A percentile compares a stretch with the other conserved stretches of the same genome.
These are phyloP conservation scores for Starmerella potacharoeniae DNA, from an alignment of 805 yeast species.

Conservation along the genomic window DNA sequence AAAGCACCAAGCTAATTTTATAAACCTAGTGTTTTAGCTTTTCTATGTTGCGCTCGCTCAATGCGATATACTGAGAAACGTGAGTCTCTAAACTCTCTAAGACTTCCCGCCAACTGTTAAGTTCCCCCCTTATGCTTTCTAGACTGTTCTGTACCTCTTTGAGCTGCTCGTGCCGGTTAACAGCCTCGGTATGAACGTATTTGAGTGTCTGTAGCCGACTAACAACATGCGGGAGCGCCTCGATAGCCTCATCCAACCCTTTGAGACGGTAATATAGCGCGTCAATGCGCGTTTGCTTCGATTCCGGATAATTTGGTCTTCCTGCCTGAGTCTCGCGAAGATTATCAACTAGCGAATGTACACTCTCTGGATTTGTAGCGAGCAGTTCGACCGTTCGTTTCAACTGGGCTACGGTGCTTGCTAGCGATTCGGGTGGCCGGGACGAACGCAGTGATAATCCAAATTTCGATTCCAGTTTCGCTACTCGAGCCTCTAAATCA, in stretches of 20 bases:
- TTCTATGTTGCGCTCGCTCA: constrained; percentile 1
- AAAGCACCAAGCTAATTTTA: too few species aligned
- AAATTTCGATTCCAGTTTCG: constrained; percentile 1
- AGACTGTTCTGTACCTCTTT: neutral
- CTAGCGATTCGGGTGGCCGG: neutral
- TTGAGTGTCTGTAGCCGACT: constrained; percentile 12
- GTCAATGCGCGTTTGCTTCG: neutral
- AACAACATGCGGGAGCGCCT: constrained; percentile 4
- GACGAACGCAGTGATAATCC: constrained; percentile 4
- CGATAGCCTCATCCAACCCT: constrained; percentile 1
- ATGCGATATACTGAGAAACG: neutral
- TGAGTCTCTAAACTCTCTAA: neutral
- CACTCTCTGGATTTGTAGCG: neutral
- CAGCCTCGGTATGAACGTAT: constrained; percentile 5
- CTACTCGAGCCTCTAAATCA: constrained; percentile 6
- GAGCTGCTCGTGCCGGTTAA: neutral
- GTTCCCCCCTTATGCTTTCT: neutral
- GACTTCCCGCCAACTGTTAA: constrained; percentile 5
- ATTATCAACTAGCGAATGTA: neutral
- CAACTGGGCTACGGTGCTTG: neutral
- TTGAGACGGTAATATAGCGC: constrained; percentile 4
- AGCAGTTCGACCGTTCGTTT: neutral
- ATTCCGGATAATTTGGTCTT: neutral
- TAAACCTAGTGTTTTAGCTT: neutral
- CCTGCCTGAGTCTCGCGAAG: neutral